Evolutionary conservation across 2,329 filamentous ascomycete genomes (phyloP).

Genomic region (Stemphylium lycopersici): DNA sequence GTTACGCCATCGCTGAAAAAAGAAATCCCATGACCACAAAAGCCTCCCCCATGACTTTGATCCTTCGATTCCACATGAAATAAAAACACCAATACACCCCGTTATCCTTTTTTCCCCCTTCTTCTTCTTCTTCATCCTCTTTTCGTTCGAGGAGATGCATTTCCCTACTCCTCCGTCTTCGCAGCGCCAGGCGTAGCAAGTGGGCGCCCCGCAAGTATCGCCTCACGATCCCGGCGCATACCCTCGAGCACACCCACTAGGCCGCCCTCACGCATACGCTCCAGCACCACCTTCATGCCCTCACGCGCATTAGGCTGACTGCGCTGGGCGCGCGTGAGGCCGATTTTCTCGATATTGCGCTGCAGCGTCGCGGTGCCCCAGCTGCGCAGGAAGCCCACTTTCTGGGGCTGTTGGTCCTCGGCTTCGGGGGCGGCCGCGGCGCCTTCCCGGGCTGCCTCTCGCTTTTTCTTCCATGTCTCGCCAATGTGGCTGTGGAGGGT

Average conservation of each 20-base stretch:
- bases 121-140: no score
- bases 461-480: conserved; percentile 64
- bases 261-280: conserved; percentile 70
- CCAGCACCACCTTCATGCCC: conserved; percentile 81
- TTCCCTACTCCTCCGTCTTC: conserved; percentile 29
- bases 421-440: conserved; percentile 2
- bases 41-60: background rate
- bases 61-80: background rate
- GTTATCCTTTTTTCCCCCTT: no score
- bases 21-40: conserved; percentile 19
- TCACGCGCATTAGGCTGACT: conserved; percentile 81
- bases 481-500: conserved; percentile 75
- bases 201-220: conserved; percentile 37
- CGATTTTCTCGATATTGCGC: conserved; percentile 78
- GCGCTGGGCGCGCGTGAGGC: conserved; percentile 76
- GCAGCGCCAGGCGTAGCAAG: conserved; percentile 19
- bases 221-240: conserved; percentile 67
- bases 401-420: conserved; percentile 56
- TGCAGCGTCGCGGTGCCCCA: conserved; percentile 77
- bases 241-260: conserved; percentile 73
- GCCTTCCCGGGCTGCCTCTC: conserved; percentile 50
- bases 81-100: background rate
- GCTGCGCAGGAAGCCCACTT: conserved; percentile 62
- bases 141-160: no score
- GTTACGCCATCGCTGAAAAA: conserved; percentile 43